A percentile compares a stretch with the other conserved stretches of the same genome.
phyloP scores from a whole-genome alignment of 108 stramenopile species.

The Poteriospumella lacustris region DNA sequence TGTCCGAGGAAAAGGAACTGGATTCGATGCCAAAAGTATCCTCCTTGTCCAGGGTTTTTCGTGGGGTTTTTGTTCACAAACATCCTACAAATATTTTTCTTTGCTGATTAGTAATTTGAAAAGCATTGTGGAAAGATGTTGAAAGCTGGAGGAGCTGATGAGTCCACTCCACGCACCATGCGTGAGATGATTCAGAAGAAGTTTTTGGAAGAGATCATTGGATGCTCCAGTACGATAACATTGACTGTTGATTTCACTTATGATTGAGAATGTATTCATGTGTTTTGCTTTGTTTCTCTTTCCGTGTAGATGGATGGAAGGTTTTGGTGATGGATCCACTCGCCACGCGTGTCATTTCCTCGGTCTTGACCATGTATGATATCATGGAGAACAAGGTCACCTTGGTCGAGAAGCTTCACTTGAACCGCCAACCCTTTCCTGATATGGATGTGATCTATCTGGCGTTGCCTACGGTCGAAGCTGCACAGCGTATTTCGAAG shows the following conservation, averaged over 20 bases:
- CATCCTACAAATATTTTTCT: too few relatives aligned
- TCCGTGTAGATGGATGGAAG: constrained; percentile 38
- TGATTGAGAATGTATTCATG: not conserved
- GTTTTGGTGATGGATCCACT: constrained; percentile 54
- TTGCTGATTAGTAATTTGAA: too few relatives aligned
- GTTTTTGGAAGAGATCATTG: constrained; percentile 26
- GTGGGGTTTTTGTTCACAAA: too few relatives aligned
- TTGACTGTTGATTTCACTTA: not conserved
- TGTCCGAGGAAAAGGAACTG: too few relatives aligned
- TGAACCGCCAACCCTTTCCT: constrained; percentile 82
- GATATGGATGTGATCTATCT: constrained; percentile 87
- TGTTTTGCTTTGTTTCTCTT: not conserved
- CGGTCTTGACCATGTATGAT: constrained; percentile 58
- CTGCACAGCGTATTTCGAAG: constrained; percentile 59
- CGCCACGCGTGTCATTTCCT: constrained; percentile 54
- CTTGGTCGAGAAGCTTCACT: constrained; percentile 72
- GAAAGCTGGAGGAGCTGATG: not conserved
- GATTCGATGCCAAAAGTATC: too few relatives aligned
- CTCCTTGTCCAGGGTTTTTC: too few relatives aligned
- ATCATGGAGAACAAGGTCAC: constrained; percentile 67
- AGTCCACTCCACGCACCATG: not conserved
- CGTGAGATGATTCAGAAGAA: constrained; percentile 27
- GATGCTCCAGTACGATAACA: not conserved
- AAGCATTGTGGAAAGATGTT: too few relatives aligned
- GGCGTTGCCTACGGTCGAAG: constrained; percentile 67